phyloP scores from a whole-genome alignment of 1,284 basidiomycete genomes.

The Agroathelia rolfsii region DNA sequence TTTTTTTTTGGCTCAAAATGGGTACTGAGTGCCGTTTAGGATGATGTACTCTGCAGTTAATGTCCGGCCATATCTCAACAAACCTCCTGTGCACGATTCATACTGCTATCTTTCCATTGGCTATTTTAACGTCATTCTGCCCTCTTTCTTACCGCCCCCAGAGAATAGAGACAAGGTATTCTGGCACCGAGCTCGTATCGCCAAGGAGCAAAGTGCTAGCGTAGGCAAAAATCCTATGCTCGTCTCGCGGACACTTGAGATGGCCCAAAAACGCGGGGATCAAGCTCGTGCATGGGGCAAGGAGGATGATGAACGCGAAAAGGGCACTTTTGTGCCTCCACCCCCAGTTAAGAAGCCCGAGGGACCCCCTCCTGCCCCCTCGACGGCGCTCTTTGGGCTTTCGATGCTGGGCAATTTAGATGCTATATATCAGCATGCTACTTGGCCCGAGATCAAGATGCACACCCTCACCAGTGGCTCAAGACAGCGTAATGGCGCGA shows the following conservation, averaged over 20 bases:
- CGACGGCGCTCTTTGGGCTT: constrained; percentile 58
- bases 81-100: constrained; percentile 37
- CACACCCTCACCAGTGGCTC: constrained; percentile 70
- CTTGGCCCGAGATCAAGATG: constrained; percentile 45
- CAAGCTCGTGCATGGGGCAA: constrained; percentile 56
- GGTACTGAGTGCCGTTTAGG: constrained; percentile 21
- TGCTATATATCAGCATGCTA: constrained; percentile 59
- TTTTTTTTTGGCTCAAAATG: constrained; percentile 1
- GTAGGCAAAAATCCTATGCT: constrained; percentile 55
- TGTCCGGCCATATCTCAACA: constrained; percentile 50
- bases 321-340: constrained; percentile 31
- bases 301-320: constrained; percentile 58
- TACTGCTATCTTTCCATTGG: constrained; percentile 74
- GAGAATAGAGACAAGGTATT: constrained; percentile 39
- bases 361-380: constrained; percentile 28
- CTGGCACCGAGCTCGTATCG: constrained; percentile 64
- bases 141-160: constrained; percentile 50
- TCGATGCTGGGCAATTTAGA: constrained; percentile 75
- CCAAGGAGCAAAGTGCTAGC: constrained; percentile 53
- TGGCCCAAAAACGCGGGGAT: constrained; percentile 50
- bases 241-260: constrained; percentile 47
- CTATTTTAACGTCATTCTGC: constrained; percentile 73
- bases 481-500: constrained; percentile 59
- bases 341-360: constrained; percentile 12
- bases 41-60: constrained; percentile 79